phyloP scores from a whole-genome alignment of 2,329 filamentous ascomycete species.

The Cytospora schulzeri region DNA sequence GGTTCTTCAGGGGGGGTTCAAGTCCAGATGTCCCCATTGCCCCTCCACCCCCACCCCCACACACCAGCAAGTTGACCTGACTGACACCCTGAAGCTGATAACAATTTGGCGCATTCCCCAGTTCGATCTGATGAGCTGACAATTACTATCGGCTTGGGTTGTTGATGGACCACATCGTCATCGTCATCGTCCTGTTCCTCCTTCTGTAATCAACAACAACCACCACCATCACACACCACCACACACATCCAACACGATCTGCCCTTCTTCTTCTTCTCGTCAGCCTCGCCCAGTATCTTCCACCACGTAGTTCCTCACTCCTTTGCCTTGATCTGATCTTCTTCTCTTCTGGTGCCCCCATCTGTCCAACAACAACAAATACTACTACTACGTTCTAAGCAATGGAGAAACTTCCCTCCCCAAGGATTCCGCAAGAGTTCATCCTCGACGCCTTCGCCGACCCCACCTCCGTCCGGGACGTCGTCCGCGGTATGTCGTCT shows the following conservation, averaged over 20 bases:
- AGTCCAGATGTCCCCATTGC: not conserved
- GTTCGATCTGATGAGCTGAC: too few species aligned
- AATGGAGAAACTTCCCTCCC: slow-evolving; percentile 37
- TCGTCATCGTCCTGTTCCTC: too few species aligned
- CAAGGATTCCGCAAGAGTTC: slow-evolving; percentile 74
- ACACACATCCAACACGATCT: too few species aligned
- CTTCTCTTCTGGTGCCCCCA: too few species aligned
- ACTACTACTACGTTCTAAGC: not conserved
- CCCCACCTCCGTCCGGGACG: slow-evolving; percentile 83
- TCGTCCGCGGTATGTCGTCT: slow-evolving; percentile 76
- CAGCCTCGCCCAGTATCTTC: slow-evolving; percentile 3
- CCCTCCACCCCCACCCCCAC: slow-evolving; percentile 14
- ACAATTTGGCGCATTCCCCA: too few species aligned
- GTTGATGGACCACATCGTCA: too few species aligned
- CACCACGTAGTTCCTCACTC: not conserved
- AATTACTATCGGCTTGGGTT: too few species aligned
- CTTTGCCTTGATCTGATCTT: not conserved
- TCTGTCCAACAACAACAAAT: not conserved
- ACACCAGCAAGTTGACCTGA: too few species aligned
- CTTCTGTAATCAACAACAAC: too few species aligned
- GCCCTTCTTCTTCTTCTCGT: not conserved
- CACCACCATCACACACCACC: too few species aligned
- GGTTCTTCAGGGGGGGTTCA: too few species aligned
- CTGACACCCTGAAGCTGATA: too few species aligned
- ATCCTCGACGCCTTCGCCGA: slow-evolving; percentile 93